Base-by-base conservation (phyloP, 2,329 filamentous ascomycete species). In the Incumbomyces lentus region DNA sequence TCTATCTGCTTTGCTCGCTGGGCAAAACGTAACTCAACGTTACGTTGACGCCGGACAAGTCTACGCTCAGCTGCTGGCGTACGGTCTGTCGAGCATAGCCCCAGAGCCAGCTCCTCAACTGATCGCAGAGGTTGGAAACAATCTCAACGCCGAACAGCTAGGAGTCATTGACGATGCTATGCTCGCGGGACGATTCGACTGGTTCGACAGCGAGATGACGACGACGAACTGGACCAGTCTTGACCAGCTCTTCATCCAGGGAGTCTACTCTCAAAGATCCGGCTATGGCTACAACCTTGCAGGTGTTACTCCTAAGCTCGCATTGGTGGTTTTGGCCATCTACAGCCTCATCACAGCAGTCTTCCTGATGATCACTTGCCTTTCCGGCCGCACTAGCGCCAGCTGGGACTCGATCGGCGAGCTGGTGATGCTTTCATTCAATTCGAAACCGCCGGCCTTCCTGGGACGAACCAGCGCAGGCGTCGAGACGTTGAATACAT, bases 391-490 rank as follows among this genome's bases (percentile, higher is more conserved):
- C 2, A 18, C 32, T 22, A 33, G n/a, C 10, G 30, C 16, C 31
- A 50, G 48, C 18, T 50, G 48, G 44, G 45, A 50, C 32, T 42
- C 48, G 7, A 35, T 50, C 32, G 38, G 16, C 18, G 48, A 50
- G 33, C 36, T 48, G 16, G 6, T 50, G 35, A 44, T 47, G 16
- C 44, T 50, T 14, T 45, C 48, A 5, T 18, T 50, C 8, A 50
- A 50, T 29, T 47, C 48, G 7, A 11, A 37, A 18, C 35, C 11
- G 11, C 37, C 48, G 4, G 8, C 16, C n/a, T 12, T 14, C 26
- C 37, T 50, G 2, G 12, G 37, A 10, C 42, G 31, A n/a, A 47
- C 37, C 5, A 50, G 45, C 17, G 48, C 37, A 8, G 48, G 48
- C 2, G 40, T 48, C n/a, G 44, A 47, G 7, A 50, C 36, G 6